A percentile compares a stretch with the other conserved stretches of the same genome.
These are phyloP conservation scores for Colletotrichum aenigma DNA, from an alignment of 2,329 filamentous ascomycete species.

Conservation along the genomic window DNA sequence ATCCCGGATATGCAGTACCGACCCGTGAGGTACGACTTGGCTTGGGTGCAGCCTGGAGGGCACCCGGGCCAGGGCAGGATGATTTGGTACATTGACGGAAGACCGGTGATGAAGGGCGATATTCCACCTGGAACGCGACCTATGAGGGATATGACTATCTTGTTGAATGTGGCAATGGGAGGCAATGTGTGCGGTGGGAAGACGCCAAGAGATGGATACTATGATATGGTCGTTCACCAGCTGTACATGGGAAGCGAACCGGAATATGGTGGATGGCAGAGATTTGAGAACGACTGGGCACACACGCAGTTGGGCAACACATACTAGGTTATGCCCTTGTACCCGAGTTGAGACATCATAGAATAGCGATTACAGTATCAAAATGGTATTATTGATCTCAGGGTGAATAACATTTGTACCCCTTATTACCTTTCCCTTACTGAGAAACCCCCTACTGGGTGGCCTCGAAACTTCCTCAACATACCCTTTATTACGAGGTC, in stretches of 20 bases:
- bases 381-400: neutral
- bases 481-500: neutral
- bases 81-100: conserved; percentile 65
- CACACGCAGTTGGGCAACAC: conserved; percentile 33
- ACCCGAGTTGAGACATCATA: neutral
- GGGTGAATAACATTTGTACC: neutral
- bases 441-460: too few relatives aligned
- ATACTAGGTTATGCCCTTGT: conserved; percentile 25
- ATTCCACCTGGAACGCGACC: conserved; percentile 57
- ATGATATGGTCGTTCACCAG: conserved; percentile 60
- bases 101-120: conserved; percentile 59
- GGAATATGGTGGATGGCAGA: conserved; percentile 55
- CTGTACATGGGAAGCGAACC: conserved; percentile 58
- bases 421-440: neutral
- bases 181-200: conserved; percentile 61
- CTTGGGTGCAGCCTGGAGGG: conserved; percentile 55
- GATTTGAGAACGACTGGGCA: conserved; percentile 57
- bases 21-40: conserved; percentile 59
- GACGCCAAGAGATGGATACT: conserved; percentile 54
- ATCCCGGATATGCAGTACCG: conserved; percentile 52
- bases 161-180: conserved; percentile 67
- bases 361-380: neutral
- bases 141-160: conserved; percentile 59
- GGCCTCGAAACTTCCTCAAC: too few relatives aligned
- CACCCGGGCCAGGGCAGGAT: conserved; percentile 48